These are phyloP conservation scores for Agaricus sinodeliciosus DNA, from an alignment of 768 basidiomycete genomes.

Conservation along the genomic window DNA sequence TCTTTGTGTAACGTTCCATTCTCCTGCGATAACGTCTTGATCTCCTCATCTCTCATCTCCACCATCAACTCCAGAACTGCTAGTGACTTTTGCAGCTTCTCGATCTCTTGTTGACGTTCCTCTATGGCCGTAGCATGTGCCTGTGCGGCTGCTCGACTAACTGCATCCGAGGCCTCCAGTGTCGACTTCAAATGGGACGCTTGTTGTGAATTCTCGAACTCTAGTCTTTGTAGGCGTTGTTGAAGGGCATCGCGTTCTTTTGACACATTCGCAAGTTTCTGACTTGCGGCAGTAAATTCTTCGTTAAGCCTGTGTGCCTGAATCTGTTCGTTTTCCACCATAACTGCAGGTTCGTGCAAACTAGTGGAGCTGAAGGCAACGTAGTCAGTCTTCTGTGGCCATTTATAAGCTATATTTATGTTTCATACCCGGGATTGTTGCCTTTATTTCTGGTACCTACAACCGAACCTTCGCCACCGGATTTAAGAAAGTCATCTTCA, in stretches of 20 bases:
- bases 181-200: background rate
- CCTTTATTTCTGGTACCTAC: no score
- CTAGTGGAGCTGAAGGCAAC: background rate
- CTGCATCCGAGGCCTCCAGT: background rate
- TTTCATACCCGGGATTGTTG: background rate
- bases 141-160: background rate
- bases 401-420: background rate
- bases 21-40: slow-evolving; percentile 1
- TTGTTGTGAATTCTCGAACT: background rate
- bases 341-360: background rate
- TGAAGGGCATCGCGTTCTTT: background rate
- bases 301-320: background rate
- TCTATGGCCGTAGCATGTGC: background rate
- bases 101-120: background rate
- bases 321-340: slow-evolving; percentile 2
- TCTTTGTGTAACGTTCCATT: background rate
- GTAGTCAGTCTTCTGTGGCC: background rate
- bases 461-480: background rate
- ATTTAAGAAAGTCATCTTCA: background rate
- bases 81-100: background rate
- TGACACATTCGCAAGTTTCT: background rate
- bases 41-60: background rate
- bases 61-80: background rate
- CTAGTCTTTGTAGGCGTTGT: background rate
- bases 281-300: background rate